Evolutionary conservation across 2,329 filamentous ascomycete species (phyloP), one percentile per base, ranked within the genome.

Genomic region (Colletotrichum limetticola): DNA sequence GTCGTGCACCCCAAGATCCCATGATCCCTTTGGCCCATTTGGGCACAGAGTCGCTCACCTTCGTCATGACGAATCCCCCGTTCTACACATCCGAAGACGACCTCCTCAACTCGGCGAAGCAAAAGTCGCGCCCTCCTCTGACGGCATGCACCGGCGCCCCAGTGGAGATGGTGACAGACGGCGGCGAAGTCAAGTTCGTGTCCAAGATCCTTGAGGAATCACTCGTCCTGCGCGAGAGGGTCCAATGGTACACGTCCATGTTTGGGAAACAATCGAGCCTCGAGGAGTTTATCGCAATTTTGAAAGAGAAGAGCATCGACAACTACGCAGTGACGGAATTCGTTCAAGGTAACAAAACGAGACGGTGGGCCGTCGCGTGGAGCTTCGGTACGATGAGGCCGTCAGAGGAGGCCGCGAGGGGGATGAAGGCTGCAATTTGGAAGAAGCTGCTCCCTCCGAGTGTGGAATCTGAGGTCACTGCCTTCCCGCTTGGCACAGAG

Each of bases 211-310:
- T 97, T 5, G 83, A 88, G 0, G 93, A 97, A 80, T 95, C 92
- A 42, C 80, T 93, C 0, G 72, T 80, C 0, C 83, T 94, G 1
- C 84, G 85, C 22, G 85, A 88, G 0, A 86, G 87, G 11, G 91
- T 97, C 0, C 89, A 90, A 73, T 99, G 97, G 97, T 98, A 97
- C 81, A 97, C 93, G 1, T 91, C 92, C 66, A 97, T 98, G 94
- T 86, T 98, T 0, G 95, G 96, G 0, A 97, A 97, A 78, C 85
- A 94, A 35, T 87, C 88, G 0, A 95, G 92, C 76, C 85, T 94
- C 3, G 86, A 93, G 1, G 84, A 86, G 0, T 82, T 92, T 0
- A 83, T 98, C 0, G 86, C 91, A 6, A 86, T 87, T 64, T 85
- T 93, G 4, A 88, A 88, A 19, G 83, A 87, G 2, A 79, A 87